Percentiles rank a stretch among this genome's conserved stretches.
Conservation (phyloP, 2,329 filamentous ascomycete species). For the Colletotrichum caudatum region DNA sequence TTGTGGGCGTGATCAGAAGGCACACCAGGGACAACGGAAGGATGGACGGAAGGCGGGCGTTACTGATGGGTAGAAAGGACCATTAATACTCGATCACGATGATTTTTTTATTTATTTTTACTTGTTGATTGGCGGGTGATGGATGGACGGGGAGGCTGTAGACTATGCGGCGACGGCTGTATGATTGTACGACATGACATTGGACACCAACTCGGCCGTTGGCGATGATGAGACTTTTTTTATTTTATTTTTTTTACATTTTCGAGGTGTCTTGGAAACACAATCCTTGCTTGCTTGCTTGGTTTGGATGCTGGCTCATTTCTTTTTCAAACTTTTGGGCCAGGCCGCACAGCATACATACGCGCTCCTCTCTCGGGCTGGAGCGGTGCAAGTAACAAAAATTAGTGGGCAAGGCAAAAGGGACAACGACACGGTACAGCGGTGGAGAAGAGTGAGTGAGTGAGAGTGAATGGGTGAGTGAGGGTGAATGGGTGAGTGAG, state of each 20-base stretch:
- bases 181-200: neutral
- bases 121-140: no score
- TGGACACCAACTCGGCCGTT: neutral
- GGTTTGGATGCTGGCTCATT: no score
- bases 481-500: neutral
- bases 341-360: no score
- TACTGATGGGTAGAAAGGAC: slow-evolving; percentile 31
- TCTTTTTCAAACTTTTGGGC: no score
- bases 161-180: neutral
- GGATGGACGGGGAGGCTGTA: neutral
- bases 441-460: neutral
- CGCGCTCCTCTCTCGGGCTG: no score
- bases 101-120: neutral
- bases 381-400: no score
- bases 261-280: neutral
- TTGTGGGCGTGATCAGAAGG: slow-evolving; percentile 23
- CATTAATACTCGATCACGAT: slow-evolving; percentile 36
- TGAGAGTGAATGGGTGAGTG: neutral
- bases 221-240: neutral
- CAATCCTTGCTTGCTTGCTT: no score
- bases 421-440: no score
- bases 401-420: no score
- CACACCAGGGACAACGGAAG: neutral
- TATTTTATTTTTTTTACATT: neutral
- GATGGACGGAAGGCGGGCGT: slow-evolving; percentile 7